Conservation (phyloP, 441 rosid species). For the Theobroma grandiflorum region DNA sequence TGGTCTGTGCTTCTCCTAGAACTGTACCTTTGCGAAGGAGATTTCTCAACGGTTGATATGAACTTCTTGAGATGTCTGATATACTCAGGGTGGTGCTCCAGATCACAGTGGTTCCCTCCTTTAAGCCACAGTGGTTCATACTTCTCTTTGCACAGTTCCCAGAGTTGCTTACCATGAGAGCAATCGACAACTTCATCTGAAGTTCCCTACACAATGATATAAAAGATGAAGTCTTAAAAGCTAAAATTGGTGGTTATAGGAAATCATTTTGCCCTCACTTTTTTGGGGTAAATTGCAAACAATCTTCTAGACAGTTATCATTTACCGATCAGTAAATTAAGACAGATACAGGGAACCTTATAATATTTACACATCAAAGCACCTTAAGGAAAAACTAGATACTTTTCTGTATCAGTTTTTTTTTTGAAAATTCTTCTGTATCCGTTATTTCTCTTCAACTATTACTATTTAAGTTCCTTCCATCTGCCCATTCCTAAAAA, state of each 20-base stretch:
- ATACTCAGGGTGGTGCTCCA: slow-evolving; percentile 87
- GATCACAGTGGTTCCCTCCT: slow-evolving; percentile 93
- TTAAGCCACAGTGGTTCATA: slow-evolving; percentile 95
- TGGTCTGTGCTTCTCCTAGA: slow-evolving; percentile 75
- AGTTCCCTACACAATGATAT: slow-evolving; percentile 72
- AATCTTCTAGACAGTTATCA: neutral
- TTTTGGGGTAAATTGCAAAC: slow-evolving; percentile 1
- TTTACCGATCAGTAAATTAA: slow-evolving; percentile 14
- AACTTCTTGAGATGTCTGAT: slow-evolving; percentile 94
- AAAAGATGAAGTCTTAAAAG: slow-evolving; percentile 9
- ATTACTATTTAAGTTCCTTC: neutral
- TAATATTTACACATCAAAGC: neutral
- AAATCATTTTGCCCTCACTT: slow-evolving; percentile 4
- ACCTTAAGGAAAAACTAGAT: neutral
- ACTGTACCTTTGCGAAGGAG: slow-evolving; percentile 77
- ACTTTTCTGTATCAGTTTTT: neutral
- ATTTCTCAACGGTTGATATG: slow-evolving; percentile 83
- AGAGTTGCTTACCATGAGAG: slow-evolving; percentile 93
- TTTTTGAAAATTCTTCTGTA: neutral
- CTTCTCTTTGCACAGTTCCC: slow-evolving; percentile 92
- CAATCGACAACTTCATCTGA: slow-evolving; percentile 97
- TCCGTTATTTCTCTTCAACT: neutral
- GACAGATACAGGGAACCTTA: neutral
- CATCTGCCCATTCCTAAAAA: neutral
- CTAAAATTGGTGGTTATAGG: neutral